These are phyloP conservation scores for Yamagishiella unicocca DNA, from an alignment of 139 green algal genomes.

Conservation along the genomic window DNA sequence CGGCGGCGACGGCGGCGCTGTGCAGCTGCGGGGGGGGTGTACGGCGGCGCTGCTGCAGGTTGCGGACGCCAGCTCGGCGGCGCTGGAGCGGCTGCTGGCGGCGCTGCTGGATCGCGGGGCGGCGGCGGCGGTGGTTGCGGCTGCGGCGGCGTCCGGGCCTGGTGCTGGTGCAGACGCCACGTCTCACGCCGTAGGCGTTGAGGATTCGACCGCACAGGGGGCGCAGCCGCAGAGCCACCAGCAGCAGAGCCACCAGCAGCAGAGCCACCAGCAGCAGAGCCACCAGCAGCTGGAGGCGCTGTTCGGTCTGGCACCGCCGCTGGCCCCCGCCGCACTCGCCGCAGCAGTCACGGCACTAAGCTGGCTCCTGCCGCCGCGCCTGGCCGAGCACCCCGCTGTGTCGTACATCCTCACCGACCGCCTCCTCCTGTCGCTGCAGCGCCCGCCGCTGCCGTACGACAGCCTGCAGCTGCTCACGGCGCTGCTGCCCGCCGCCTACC, in stretches of 20 bases:
- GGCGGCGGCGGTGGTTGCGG: neutral
- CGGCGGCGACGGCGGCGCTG: neutral
- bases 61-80: neutral
- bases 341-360: neutral
- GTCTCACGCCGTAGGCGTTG: neutral
- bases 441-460: neutral
- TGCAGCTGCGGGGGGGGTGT: neutral
- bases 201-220: too few species aligned
- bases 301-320: slow-evolving; percentile 16
- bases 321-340: neutral
- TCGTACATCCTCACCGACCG: slow-evolving; percentile 5
- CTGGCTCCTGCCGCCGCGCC: slow-evolving; percentile 19
- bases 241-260: neutral
- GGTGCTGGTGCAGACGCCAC: neutral
- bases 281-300: neutral
- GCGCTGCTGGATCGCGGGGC: slow-evolving; percentile 24
- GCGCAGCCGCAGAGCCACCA: neutral
- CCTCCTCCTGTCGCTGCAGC: neutral
- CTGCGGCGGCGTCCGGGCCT: neutral
- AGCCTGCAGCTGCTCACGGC: neutral
- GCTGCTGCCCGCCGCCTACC: slow-evolving; percentile 21
- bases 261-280: slow-evolving; percentile 23
- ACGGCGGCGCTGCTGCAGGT: neutral
- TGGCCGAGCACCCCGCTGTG: neutral
- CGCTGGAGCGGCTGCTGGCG: slow-evolving; percentile 17